Percentiles rank a stretch among this genome's conserved stretches.
Conservation (phyloP, 345 rosid genomes). For the Brassica juncea region DNA sequence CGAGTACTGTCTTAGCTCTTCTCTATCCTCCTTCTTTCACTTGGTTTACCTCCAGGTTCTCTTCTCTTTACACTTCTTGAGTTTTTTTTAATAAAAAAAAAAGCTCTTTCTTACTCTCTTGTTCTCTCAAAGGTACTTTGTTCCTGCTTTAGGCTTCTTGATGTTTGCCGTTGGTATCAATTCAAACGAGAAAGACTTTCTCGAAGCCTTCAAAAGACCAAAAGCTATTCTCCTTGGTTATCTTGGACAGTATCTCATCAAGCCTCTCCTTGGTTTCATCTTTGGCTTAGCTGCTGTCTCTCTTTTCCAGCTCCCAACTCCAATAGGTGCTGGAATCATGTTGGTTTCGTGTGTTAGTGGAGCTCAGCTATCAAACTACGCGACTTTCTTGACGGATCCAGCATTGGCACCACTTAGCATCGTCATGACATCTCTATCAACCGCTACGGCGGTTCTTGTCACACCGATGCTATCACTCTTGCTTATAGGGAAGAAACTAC, state of each 20-base stretch:
- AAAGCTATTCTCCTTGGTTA: conserved; percentile 75
- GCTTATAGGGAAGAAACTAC: conserved; percentile 85
- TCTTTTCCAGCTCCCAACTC: conserved; percentile 72
- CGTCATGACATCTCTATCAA: conserved; percentile 92
- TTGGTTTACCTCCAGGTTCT: conserved; percentile 90
- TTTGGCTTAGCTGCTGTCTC: conserved; percentile 72
- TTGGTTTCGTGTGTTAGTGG: conserved; percentile 96
- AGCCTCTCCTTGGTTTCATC: conserved; percentile 84
- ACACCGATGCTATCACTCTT: conserved; percentile 81
- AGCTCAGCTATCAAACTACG: conserved; percentile 93
- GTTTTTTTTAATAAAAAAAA: not conserved
- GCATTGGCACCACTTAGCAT: conserved; percentile 83
- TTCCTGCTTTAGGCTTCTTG: conserved; percentile 91
- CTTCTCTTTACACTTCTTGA: not conserved
- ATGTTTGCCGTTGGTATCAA: conserved; percentile 98
- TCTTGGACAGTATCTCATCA: conserved; percentile 74
- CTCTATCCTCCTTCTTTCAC: conserved; percentile 90
- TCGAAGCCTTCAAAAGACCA: conserved; percentile 84
- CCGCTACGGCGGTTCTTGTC: conserved; percentile 79
- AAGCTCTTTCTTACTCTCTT: not conserved
- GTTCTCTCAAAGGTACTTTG: conserved; percentile 68
- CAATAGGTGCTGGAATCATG: conserved; percentile 95
- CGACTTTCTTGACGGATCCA: conserved; percentile 86
- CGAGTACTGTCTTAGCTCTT: conserved; percentile 87
- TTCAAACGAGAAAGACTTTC: conserved; percentile 84